Evolutionary conservation across 331 rosid species (phyloP).

Genomic region (Ulmus americana): DNA sequence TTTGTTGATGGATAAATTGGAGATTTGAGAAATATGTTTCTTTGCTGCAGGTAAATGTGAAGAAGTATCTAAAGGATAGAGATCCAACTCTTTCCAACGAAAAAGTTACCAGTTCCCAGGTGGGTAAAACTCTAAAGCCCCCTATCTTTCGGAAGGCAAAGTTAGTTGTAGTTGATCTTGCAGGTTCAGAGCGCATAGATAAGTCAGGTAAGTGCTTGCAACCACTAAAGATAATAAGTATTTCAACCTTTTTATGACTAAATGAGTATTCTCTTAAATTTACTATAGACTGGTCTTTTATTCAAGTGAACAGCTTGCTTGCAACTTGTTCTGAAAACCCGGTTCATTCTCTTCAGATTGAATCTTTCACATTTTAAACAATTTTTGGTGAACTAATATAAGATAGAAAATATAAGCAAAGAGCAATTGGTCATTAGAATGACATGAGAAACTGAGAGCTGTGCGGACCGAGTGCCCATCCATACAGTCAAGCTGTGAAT

Average conservation of each 20-base stretch:
- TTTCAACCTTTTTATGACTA: not conserved
- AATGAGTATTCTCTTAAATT: not conserved
- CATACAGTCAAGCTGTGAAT: not conserved
- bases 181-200: conserved; percentile 95
- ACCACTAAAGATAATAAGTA: not conserved
- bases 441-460: not conserved
- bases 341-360: not conserved
- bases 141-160: conserved; percentile 77
- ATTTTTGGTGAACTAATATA: not conserved
- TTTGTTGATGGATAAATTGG: conserved; percentile 17
- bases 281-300: not conserved
- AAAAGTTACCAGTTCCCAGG: conserved; percentile 50
- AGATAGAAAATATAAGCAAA: not conserved
- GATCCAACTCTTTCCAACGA: conserved; percentile 63
- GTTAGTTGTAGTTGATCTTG: conserved; percentile 93
- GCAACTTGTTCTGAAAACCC: not conserved
- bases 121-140: conserved; percentile 63
- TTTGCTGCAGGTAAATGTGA: conserved; percentile 66
- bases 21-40: conserved; percentile 17
- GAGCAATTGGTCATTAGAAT: not conserved
- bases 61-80: conserved; percentile 69
- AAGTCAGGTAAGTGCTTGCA: conserved; percentile 70
- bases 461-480: not conserved
- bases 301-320: not conserved
- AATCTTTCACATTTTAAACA: not conserved